A percentile compares a stretch with the other conserved stretches of the same genome.
phyloP scores from a whole-genome alignment of 2,329 filamentous ascomycete species.

The Laburnicola sp. region DNA sequence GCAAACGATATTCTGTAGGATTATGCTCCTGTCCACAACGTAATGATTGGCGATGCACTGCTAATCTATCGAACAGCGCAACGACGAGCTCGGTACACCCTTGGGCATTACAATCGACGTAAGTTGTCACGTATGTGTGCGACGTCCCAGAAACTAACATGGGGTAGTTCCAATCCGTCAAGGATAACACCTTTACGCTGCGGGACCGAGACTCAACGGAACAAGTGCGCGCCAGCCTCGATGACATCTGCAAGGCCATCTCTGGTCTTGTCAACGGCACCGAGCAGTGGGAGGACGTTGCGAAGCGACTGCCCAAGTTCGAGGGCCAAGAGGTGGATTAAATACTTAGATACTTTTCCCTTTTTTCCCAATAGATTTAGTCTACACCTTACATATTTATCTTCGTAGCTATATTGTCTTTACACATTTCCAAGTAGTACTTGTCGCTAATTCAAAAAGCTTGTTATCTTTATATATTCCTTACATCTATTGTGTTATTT shows the following conservation, averaged over 20 bases:
- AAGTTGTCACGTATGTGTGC: constrained; percentile 9
- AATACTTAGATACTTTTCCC: neutral
- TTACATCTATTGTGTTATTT: too few species aligned
- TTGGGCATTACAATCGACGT: constrained; percentile 86
- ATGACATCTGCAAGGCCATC: constrained; percentile 76
- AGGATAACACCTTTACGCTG: constrained; percentile 84
- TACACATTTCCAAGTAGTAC: too few species aligned
- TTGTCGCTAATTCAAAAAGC: too few species aligned
- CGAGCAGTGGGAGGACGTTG: constrained; percentile 70
- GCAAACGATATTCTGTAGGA: constrained; percentile 71
- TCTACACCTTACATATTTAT: too few species aligned
- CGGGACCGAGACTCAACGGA: constrained; percentile 84
- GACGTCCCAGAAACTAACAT: constrained; percentile 6
- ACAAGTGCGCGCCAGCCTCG: constrained; percentile 83
- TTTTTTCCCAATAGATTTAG: too few species aligned
- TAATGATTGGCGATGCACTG: neutral
- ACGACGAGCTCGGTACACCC: constrained; percentile 93
- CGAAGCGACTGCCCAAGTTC: constrained; percentile 79
- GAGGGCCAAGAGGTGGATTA: constrained; percentile 53
- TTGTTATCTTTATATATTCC: too few species aligned
- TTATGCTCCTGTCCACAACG: neutral
- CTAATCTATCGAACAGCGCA: constrained; percentile 57
- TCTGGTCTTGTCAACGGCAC: constrained; percentile 64
- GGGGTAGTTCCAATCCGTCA: constrained; percentile 76
- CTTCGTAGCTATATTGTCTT: too few species aligned